Evolutionary conservation across 495 filamentous ascomycete genomes (phyloP).

Genomic region (Aspergillus sclerotioniger): DNA sequence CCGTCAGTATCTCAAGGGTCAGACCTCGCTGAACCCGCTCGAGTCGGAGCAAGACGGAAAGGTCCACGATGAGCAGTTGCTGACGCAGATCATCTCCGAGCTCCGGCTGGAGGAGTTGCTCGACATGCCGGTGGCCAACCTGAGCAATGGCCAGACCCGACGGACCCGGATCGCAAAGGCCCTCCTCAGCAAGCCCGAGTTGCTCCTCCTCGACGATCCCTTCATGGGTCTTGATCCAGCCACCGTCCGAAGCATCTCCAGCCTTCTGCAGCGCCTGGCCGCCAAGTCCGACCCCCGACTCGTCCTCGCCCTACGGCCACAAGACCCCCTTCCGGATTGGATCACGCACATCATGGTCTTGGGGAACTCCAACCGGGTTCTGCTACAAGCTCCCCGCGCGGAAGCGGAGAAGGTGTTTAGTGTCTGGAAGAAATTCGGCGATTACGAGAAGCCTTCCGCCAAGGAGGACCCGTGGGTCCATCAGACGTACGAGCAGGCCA

Average conservation of each 20-base stretch:
- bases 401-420: constrained; percentile 22
- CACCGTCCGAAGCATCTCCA: constrained; percentile 65
- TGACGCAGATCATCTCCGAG: constrained; percentile 62
- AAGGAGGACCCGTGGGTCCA: neutral
- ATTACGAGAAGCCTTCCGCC: neutral
- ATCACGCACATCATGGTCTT: constrained; percentile 77
- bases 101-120: constrained; percentile 64
- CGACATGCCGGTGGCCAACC: constrained; percentile 75
- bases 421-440: constrained; percentile 23
- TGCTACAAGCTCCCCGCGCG: constrained; percentile 32
- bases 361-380: constrained; percentile 56
- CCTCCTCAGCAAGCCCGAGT: constrained; percentile 71
- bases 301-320: constrained; percentile 73
- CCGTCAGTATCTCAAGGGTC: constrained; percentile 70
- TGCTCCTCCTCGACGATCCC: constrained; percentile 87
- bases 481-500: constrained; percentile 12
- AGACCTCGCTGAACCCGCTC: constrained; percentile 71
- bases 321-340: constrained; percentile 86
- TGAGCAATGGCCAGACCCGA: constrained; percentile 91
- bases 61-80: constrained; percentile 38
- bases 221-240: constrained; percentile 96
- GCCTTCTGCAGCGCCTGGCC: constrained; percentile 64
- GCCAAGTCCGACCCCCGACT: constrained; percentile 64
- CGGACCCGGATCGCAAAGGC: constrained; percentile 85
- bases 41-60: constrained; percentile 51